These are phyloP conservation scores for Candida adriatica DNA, from an alignment of 805 yeast species.

Conservation along the genomic window DNA sequence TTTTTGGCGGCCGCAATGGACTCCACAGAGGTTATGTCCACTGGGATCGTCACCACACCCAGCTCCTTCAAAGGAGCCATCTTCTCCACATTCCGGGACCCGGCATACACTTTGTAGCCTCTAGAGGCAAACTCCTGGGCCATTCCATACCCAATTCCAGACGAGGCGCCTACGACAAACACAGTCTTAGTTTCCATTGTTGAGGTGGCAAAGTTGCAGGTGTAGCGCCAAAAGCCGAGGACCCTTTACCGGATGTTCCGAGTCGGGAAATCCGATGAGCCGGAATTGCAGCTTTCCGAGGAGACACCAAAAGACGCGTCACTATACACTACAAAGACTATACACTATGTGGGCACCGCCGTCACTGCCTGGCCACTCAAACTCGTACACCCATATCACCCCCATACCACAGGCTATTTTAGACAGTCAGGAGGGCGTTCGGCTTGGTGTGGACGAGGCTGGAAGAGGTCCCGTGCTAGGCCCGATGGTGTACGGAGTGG, in stretches of 20 bases:
- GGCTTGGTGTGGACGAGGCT: slow-evolving; percentile 94
- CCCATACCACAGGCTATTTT: slow-evolving; percentile 37
- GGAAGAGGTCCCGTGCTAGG: slow-evolving; percentile 98
- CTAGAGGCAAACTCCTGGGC: slow-evolving; percentile 37
- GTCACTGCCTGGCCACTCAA: slow-evolving; percentile 34
- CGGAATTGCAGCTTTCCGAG: no score
- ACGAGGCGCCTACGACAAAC: slow-evolving; percentile 53
- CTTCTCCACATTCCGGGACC: slow-evolving; percentile 25
- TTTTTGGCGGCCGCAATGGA: slow-evolving; percentile 23
- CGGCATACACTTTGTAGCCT: slow-evolving; percentile 34
- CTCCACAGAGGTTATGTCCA: slow-evolving; percentile 31
- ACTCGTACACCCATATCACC: slow-evolving; percentile 45
- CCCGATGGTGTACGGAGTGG: slow-evolving; percentile 93
- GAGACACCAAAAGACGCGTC: no score
- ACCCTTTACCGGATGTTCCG: no score
- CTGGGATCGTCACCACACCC: slow-evolving; percentile 26
- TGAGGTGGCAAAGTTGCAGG: no score
- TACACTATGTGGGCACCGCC: slow-evolving; percentile 34
- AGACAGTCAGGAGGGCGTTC: slow-evolving; percentile 33
- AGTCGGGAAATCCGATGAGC: no score
- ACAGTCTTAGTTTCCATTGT: no score
- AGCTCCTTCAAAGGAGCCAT: slow-evolving; percentile 27
- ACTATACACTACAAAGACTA: no score
- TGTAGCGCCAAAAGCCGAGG: no score
- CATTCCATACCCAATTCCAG: slow-evolving; percentile 49